Base-by-base conservation (phyloP, 140 eudicot species). In the Senecio squalidus region DNA sequence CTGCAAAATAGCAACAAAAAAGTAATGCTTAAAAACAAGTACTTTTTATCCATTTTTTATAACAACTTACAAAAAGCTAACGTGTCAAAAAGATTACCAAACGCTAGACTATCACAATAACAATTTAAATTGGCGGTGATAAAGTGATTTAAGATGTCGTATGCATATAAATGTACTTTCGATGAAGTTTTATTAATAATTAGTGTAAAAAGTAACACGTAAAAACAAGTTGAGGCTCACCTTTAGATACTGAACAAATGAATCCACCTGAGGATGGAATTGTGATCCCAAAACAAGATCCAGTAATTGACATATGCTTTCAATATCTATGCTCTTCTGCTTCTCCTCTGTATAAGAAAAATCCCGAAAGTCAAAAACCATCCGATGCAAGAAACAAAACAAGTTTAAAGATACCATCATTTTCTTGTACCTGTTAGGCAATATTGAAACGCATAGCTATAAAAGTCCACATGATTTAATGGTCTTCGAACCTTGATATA, bases 241-340 rank as follows among this genome's bases (percentile, higher is more conserved):
- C 81, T 60, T 78, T 24, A 87, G 75, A 69, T 83, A 87, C 62
- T 67, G 84, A 60, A 70, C 63, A 52, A 87, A 72, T 1, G 55
- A 58, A 55, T 80, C 82, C 46, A 87, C 96, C 56, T 83, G 96
- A 9, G 71, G 77, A 9, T 66, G 82, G 62, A 66, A 87, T 39
- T 74, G 65, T 2, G 81, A 69, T 22, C 96, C 94, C 38, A 87
- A 43, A 51, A 87, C 94, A 48, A 87, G 93, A 71, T 80, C 88
- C 66, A 87, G 72, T 46, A 87, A 70, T 29, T 80, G 53, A 61
- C 96, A 87, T 25, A 87, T 71, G 70, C 89, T 80, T 70, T 83
- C 96, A 27, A 80, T 80, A 68, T 87, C 96, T 52, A 87, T 78
- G 72, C 82, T 80, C 70, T 83, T 87, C 64, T 87, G 96, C 76